Conservation (phyloP, 2,329 filamentous ascomycete genomes). For the Chaetomium globosum region DNA sequence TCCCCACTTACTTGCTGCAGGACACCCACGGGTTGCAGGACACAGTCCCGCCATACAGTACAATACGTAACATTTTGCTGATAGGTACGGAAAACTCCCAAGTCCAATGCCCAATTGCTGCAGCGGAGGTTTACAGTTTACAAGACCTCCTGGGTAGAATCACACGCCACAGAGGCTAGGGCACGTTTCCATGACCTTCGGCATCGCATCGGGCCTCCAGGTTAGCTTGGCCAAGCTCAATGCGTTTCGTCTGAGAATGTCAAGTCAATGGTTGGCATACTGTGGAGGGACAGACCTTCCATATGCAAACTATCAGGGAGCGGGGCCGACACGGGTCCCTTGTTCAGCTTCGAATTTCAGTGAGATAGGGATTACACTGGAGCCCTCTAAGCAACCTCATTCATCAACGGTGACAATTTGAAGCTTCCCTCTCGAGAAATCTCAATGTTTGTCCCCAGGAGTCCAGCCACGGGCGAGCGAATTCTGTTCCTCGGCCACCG, state of each 20-base stretch:
- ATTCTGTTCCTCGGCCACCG: not conserved
- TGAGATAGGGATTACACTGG: not conserved
- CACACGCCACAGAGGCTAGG: not conserved
- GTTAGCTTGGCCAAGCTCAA: not conserved
- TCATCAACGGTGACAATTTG: too few relatives aligned
- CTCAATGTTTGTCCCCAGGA: not conserved
- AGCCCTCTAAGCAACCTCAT: not conserved
- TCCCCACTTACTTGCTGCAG: conserved; percentile 8
- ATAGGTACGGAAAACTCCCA: not conserved
- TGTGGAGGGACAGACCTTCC: not conserved
- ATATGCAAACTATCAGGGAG: not conserved
- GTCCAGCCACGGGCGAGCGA: not conserved
- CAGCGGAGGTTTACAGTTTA: not conserved
- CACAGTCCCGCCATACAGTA: not conserved
- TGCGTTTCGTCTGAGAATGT: not conserved
- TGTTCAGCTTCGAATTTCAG: not conserved
- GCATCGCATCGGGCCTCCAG: not conserved
- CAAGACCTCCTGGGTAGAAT: not conserved
- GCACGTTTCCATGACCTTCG: not conserved
- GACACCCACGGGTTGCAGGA: not conserved
- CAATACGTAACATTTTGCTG: not conserved
- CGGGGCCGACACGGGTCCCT: not conserved
- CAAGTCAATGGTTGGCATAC: not conserved
- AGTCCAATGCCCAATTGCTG: not conserved
- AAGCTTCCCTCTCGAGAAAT: not conserved